Percentiles rank a stretch among this genome's conserved stretches.
phyloP scores from a whole-genome alignment of 345 rosid genomes.

The Pistacia vera region DNA sequence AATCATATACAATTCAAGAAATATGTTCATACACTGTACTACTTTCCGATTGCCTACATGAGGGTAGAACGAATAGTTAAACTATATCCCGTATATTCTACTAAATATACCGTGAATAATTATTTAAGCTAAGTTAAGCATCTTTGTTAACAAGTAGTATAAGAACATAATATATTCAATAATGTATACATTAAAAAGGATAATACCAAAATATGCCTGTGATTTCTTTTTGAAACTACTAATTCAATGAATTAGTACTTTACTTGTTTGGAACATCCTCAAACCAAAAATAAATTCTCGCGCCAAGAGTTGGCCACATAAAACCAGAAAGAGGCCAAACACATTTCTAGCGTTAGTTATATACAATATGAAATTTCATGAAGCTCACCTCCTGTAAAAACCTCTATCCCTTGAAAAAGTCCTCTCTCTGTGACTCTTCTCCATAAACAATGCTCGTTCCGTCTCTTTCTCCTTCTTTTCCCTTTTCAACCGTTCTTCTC shows the following conservation, averaged over 20 bases:
- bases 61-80: neutral
- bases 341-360: neutral
- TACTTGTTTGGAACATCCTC: neutral
- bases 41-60: neutral
- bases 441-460: constrained; percentile 50
- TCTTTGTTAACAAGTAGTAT: neutral
- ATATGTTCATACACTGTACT: neutral
- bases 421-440: constrained; percentile 47
- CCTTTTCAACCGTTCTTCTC: constrained; percentile 78
- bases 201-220: neutral
- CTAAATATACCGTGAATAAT: neutral
- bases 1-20: neutral
- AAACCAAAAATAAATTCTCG: neutral
- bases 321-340: neutral
- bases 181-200: too few species aligned
- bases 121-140: neutral
- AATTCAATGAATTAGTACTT: neutral
- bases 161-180: neutral
- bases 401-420: constrained; percentile 30
- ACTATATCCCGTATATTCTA: neutral
- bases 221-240: too few species aligned
- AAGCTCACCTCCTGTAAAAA: constrained; percentile 52
- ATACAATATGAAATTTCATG: neutral
- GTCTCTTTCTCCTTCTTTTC: constrained; percentile 81
- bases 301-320: neutral